These are phyloP conservation scores for Akanthomyces muscarius DNA, from an alignment of 2,329 filamentous ascomycete genomes.

Conservation along the genomic window DNA sequence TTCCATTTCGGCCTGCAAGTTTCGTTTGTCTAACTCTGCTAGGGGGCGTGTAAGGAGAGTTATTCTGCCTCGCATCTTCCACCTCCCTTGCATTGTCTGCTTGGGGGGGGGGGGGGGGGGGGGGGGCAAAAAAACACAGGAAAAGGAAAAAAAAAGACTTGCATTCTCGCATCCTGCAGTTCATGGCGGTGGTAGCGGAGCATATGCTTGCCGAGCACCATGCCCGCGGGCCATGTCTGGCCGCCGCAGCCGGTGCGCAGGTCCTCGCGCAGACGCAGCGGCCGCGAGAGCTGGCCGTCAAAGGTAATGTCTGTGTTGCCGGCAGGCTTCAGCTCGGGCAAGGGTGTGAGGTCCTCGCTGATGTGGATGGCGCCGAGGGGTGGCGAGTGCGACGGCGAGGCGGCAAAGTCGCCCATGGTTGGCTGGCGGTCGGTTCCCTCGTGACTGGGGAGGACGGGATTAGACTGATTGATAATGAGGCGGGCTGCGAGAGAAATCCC, in stretches of 20 bases:
- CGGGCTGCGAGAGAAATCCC: neutral
- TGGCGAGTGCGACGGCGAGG: slow-evolving; percentile 39
- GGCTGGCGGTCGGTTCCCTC: neutral
- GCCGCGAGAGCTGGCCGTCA: slow-evolving; percentile 65
- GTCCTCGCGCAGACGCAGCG: slow-evolving; percentile 79
- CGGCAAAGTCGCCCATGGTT: slow-evolving; percentile 1
- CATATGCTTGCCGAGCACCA: slow-evolving; percentile 83
- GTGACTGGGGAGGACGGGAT: neutral
- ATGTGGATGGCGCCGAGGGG: slow-evolving; percentile 49
- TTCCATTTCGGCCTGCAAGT: neutral
- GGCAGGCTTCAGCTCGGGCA: slow-evolving; percentile 55
- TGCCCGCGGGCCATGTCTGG: slow-evolving; percentile 89
- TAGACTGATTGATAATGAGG: neutral
- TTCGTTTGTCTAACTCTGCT: neutral
- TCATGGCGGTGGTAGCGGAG: slow-evolving; percentile 65
- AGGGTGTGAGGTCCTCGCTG: slow-evolving; percentile 54
- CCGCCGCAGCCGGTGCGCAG: slow-evolving; percentile 85
- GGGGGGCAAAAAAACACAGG: neutral
- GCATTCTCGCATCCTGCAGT: slow-evolving; percentile 69
- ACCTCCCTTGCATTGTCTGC: too few species aligned
- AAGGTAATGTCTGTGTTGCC: slow-evolving; percentile 57
- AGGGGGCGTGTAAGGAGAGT: too few species aligned
- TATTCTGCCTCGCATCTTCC: neutral
- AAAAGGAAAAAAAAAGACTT: slow-evolving; percentile 10
- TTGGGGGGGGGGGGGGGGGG: too few species aligned